Evolutionary conservation across 1,284 basidiomycete species (phyloP).

Genomic region (Thelephora terrestris): DNA sequence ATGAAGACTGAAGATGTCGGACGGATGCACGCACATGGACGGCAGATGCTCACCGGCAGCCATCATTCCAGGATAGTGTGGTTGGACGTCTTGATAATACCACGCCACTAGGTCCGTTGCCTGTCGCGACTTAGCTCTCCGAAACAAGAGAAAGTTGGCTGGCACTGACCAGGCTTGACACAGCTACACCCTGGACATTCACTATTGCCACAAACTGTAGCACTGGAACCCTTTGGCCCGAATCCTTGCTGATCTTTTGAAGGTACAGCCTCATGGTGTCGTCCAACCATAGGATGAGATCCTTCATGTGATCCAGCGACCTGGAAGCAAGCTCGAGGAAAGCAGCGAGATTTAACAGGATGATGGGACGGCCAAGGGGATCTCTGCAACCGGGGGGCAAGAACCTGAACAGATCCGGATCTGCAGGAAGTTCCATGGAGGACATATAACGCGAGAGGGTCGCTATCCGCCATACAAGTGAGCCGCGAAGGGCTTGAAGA

Average conservation of each 20-base stretch:
- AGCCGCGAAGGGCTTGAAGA: constrained; percentile 46
- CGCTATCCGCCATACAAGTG: constrained; percentile 47
- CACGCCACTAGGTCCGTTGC: constrained; percentile 53
- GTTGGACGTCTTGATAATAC: constrained; percentile 53
- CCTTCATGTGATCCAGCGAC: constrained; percentile 29
- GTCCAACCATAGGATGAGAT: constrained; percentile 33
- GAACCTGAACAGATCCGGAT: constrained; percentile 29
- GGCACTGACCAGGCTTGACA: constrained; percentile 47
- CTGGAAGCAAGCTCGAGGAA: constrained; percentile 25
- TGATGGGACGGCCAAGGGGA: constrained; percentile 51
- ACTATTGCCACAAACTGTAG: constrained; percentile 63
- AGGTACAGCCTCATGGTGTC: constrained; percentile 45
- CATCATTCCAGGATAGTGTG: constrained; percentile 70
- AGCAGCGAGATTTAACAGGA: constrained; percentile 34
- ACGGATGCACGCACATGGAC: constrained; percentile 3
- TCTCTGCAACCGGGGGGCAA: constrained; percentile 42
- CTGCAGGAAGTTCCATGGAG: constrained; percentile 18
- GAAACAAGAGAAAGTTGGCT: not conserved
- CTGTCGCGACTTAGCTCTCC: constrained; percentile 23
- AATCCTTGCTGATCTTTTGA: constrained; percentile 25
- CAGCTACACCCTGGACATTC: constrained; percentile 52
- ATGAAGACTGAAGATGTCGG: constrained; percentile 45
- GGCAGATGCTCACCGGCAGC: constrained; percentile 46
- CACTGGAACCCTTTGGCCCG: constrained; percentile 20
- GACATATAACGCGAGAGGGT: constrained; percentile 30